phyloP scores from a whole-genome alignment of 2,329 filamentous ascomycete species.

The Pseudocercospora musae region DNA sequence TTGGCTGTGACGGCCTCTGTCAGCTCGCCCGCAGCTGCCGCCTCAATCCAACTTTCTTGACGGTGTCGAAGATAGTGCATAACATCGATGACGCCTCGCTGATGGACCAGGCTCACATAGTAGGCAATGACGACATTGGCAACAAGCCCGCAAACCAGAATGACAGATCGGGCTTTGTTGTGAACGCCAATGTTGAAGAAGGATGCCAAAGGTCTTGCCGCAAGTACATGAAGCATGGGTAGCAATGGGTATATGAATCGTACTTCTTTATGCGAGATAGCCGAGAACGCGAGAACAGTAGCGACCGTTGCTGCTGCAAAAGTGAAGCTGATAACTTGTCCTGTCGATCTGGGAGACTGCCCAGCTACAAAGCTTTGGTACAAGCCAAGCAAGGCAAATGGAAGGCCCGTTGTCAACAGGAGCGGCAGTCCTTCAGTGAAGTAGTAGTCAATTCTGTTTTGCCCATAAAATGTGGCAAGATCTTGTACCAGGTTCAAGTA shows the following conservation, averaged over 20 bases:
- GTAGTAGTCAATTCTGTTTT: slow-evolving; percentile 90
- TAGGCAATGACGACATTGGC: slow-evolving; percentile 68
- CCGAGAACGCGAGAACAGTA: slow-evolving; percentile 63
- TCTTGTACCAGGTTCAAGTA: slow-evolving; percentile 88
- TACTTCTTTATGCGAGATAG: slow-evolving; percentile 93
- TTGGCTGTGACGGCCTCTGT: slow-evolving; percentile 13
- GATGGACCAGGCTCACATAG: slow-evolving; percentile 75
- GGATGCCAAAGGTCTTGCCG: slow-evolving; percentile 62
- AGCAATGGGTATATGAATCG: slow-evolving; percentile 94
- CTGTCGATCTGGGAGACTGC: background rate
- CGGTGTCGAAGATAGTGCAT: slow-evolving; percentile 71
- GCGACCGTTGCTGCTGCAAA: slow-evolving; percentile 57
- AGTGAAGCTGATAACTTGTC: slow-evolving; percentile 38
- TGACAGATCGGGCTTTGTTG: slow-evolving; percentile 45
- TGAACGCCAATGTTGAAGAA: slow-evolving; percentile 56
- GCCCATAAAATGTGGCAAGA: slow-evolving; percentile 87
- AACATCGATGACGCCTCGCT: slow-evolving; percentile 73
- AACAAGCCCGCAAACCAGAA: slow-evolving; percentile 54
- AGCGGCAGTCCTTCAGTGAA: slow-evolving; percentile 84
- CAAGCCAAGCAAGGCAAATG: slow-evolving; percentile 67
- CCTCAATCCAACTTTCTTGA: slow-evolving; percentile 26
- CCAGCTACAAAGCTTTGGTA: slow-evolving; percentile 41
- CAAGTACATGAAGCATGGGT: slow-evolving; percentile 77
- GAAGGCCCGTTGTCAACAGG: slow-evolving; percentile 76
- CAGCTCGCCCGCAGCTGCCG: background rate